Evolutionary conservation across 1,139 yeast species (phyloP), one percentile per base, ranked within the genome.

Genomic region (Geotrichum citri-aurantii): DNA sequence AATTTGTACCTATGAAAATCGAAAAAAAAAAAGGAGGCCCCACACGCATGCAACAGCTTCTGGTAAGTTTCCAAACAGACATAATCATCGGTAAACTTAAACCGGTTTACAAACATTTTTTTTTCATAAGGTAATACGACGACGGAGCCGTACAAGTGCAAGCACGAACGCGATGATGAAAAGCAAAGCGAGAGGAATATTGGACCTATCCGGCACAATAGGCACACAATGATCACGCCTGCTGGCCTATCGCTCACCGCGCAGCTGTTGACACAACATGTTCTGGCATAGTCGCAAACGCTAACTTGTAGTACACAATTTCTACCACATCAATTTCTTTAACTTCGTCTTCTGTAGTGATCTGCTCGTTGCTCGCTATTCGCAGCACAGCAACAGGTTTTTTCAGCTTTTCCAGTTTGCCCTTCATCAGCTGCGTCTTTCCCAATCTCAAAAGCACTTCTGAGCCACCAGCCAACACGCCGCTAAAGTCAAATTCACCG

Each of bases 211-310:
- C n/a, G 14, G n/a, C 17, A 14, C 40, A 12, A 2, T 11, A 12
- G 5, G 19, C 44, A n/a, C 19, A n/a, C 3, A 17, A 12, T n/a
- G n/a, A 37, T n/a, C 44, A 3, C 12, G 44, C 44, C 44, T n/a
- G 3, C n/a, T n/a, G 19, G 44, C 44, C 14, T n/a, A 6, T 46
- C 19, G 8, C 26, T 46, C n/a, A 23, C 21, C 49, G 23, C 29
- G 50, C 29, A 19, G 29, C 19, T 46, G 19, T 54, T 31, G 58
- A 54, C 23, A 69, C 69, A 21, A 69, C 62, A 1, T 73, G 75
- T 59, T 71, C 75, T 1, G 75, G 75, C 50, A 77, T 69, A 33
- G 69, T 61, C 33, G 66, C 61, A 61, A 74, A 74, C 27, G 71
- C 61, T 1, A 72, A 58, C 60, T 73, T 71, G 55, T 72, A 68